Evolutionary conservation across 805 yeast genomes (phyloP), one percentile per base, ranked within the genome.

Genomic region (Candida hispaniensis): DNA sequence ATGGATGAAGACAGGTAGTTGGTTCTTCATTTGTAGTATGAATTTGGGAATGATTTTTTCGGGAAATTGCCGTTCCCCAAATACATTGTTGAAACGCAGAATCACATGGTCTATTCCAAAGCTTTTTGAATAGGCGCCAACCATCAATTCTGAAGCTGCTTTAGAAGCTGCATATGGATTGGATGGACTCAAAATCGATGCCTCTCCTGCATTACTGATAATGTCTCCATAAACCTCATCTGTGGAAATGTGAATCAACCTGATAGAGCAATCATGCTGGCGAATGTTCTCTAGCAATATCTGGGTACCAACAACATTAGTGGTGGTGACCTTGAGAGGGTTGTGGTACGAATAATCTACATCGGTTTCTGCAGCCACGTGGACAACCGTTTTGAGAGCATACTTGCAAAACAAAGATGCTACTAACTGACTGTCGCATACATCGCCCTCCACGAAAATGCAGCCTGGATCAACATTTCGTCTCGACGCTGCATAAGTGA

Each of bases 221-320:
- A 47, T 46, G 40, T 69, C 73, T 1, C 77, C 77, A 42, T 71
- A 71, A 0, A 71, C 76, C 43, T 71, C 77, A 46, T 71, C 77
- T 0, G 77, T 71, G 7, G 76, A 71, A 27, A 71, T 55, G 44
- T 71, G 74, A 5, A 69, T 30, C 24, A 67, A 55, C 9, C 46
- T 35, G 11, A 30, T 40, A 7, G 56, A 35, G 10, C 17, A 8
- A n/a, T n/a, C n/a, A n/a, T n/a, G n/a, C n/a, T n/a, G n/a, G n/a
- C n/a, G n/a, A 21, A 32, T 32, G 14, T 56, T 53, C 44, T 71
- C 75, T 5, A 71, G 52, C 11, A 71, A 40, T 14, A 59, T 63
- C 40, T 66, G 72, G 1, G 72, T 61, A 7, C 70, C 63, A 2
- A 64, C 21, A 3, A 67, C 60, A 41, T 71, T 71, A 25, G 67